Conservation (phyloP, 768 basidiomycete species). For the Leccinum incarnatum region DNA sequence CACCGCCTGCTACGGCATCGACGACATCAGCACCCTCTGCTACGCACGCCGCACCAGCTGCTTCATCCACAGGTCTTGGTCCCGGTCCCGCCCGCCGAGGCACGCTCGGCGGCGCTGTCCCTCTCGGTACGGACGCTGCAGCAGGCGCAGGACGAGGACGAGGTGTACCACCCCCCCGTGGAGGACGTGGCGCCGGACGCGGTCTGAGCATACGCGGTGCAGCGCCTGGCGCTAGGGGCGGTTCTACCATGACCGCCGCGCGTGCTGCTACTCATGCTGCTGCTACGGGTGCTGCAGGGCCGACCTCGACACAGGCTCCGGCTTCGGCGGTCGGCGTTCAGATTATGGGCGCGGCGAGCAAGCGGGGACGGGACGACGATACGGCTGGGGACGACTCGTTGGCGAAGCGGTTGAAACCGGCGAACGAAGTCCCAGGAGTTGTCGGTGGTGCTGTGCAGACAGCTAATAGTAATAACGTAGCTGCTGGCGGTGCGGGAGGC, state of each 20-base stretch:
- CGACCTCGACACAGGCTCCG: neutral
- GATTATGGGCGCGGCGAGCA: slow-evolving; percentile 63
- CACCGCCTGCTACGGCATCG: slow-evolving; percentile 20
- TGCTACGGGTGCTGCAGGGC: neutral
- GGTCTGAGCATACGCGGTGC: slow-evolving; percentile 33
- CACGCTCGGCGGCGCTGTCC: slow-evolving; percentile 28
- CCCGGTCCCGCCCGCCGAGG: slow-evolving; percentile 32
- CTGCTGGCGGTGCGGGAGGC: slow-evolving; percentile 9
- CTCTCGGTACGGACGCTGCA: slow-evolving; percentile 22
- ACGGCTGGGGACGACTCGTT: slow-evolving; percentile 51
- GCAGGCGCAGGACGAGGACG: slow-evolving; percentile 26
- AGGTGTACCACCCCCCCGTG: slow-evolving; percentile 31
- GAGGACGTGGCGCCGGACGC: slow-evolving; percentile 31
- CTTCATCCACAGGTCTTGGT: slow-evolving; percentile 24
- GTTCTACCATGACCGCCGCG: slow-evolving; percentile 17
- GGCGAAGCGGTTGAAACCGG: slow-evolving; percentile 65
- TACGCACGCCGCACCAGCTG: slow-evolving; percentile 18
- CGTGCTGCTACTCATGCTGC: slow-evolving; percentile 13
- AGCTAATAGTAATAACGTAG: neutral
- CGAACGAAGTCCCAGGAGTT: slow-evolving; percentile 18
- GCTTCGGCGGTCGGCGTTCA: slow-evolving; percentile 40
- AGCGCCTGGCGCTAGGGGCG: slow-evolving; percentile 21
- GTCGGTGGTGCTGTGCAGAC: neutral
- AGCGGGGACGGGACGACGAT: slow-evolving; percentile 62
- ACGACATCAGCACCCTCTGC: slow-evolving; percentile 11